Evolutionary conservation across 805 yeast genomes (phyloP).

Genomic region (Sugiyamaella valdiviana): DNA sequence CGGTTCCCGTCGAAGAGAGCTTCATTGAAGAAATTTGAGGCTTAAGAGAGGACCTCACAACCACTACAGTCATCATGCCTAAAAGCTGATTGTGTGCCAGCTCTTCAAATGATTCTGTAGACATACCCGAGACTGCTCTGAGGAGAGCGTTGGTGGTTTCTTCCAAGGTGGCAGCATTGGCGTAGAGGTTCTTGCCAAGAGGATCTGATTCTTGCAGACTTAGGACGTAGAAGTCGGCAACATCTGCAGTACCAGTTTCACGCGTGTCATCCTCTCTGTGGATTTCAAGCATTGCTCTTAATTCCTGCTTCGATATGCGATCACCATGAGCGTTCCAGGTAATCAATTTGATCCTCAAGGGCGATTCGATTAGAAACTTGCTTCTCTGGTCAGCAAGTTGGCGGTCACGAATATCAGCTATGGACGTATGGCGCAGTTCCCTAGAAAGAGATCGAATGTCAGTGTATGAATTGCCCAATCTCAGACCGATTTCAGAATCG

Average conservation of each 20-base stretch:
- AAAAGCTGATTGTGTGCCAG: conserved; percentile 44
- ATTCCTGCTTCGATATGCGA: conserved; percentile 17
- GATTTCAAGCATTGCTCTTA: conserved; percentile 4
- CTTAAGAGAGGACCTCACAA: conserved; percentile 32
- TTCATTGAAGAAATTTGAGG: conserved; percentile 38
- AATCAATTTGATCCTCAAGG: conserved; percentile 21
- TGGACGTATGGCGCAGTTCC: conserved; percentile 4
- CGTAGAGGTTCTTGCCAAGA: conserved; percentile 33
- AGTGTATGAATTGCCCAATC: conserved; percentile 3
- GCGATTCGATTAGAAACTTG: conserved; percentile 15
- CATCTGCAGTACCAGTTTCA: not conserved
- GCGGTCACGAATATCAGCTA: conserved; percentile 14
- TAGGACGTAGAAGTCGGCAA: conserved; percentile 34
- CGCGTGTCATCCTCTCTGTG: not conserved
- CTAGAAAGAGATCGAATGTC: too few species aligned
- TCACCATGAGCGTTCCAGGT: conserved; percentile 33
- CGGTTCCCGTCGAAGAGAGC: conserved; percentile 47
- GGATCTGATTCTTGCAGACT: conserved; percentile 49
- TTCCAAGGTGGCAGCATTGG: conserved; percentile 29
- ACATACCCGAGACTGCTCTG: conserved; percentile 19
- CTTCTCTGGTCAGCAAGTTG: conserved; percentile 2
- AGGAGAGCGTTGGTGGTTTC: conserved; percentile 22
- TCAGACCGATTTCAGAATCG: conserved; percentile 13
- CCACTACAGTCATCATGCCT: conserved; percentile 45
- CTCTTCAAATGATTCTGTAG: conserved; percentile 29